Conservation (phyloP, 1,139 yeast genomes). For the Lizanozyma gosingica region DNA sequence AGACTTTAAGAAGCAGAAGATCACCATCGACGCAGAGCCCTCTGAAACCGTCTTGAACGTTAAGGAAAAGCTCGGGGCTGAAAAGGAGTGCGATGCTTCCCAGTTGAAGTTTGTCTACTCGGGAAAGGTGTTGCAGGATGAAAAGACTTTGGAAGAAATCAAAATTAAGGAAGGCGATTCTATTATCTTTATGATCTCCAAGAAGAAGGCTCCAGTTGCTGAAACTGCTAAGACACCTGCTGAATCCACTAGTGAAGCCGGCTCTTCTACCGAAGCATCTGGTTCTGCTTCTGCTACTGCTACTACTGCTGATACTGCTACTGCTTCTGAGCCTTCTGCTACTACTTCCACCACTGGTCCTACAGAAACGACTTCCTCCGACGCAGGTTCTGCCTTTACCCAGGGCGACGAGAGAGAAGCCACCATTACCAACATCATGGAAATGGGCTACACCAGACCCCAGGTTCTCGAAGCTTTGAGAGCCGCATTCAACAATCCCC, state of each 20-base stretch:
- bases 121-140: slow-evolving; percentile 84
- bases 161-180: slow-evolving; percentile 86
- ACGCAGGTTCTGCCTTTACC: slow-evolving; percentile 38
- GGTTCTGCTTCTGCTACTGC: slow-evolving; percentile 13
- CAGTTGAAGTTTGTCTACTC: slow-evolving; percentile 89
- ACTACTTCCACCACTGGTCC: slow-evolving; percentile 14
- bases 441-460: slow-evolving; percentile 89
- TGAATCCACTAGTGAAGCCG: slow-evolving; percentile 14
- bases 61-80: slow-evolving; percentile 64
- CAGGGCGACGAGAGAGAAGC: slow-evolving; percentile 60
- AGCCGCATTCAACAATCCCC: slow-evolving; percentile 96
- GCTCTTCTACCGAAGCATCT: slow-evolving; percentile 16
- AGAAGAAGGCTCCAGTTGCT: slow-evolving; percentile 22
- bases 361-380: slow-evolving; percentile 22
- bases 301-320: slow-evolving; percentile 6
- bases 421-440: slow-evolving; percentile 75
- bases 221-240: slow-evolving; percentile 12
- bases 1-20: slow-evolving; percentile 87
- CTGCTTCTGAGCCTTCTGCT: slow-evolving; percentile 10
- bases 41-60: slow-evolving; percentile 60
- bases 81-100: slow-evolving; percentile 59
- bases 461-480: slow-evolving; percentile 87
- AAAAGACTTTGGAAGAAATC: slow-evolving; percentile 59
- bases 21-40: slow-evolving; percentile 69
- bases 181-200: slow-evolving; percentile 80